Conservation (phyloP, 139 green algal genomes). For the Microglena sp. region DNA sequence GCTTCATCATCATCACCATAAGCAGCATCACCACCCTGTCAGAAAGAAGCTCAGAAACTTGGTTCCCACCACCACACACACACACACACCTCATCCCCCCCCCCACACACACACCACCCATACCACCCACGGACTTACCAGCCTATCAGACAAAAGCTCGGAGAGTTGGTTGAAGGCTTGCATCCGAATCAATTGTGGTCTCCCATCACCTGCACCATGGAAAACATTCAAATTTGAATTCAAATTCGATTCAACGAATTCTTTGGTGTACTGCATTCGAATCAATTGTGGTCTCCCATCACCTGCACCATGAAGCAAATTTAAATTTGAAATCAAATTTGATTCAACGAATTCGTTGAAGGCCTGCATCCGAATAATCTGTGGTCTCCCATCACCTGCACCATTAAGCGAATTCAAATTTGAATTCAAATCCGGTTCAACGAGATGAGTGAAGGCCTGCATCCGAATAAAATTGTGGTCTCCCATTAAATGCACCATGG, state of each 20-base stretch:
- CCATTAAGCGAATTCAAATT: not conserved
- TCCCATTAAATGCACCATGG: conserved; percentile 13
- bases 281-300: conserved; percentile 39
- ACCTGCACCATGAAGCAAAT: not conserved
- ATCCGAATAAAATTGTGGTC: conserved; percentile 32
- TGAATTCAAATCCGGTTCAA: not conserved
- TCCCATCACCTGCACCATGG: conserved; percentile 14
- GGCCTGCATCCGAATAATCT: conserved; percentile 23
- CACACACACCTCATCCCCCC: no score
- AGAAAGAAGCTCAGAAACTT: not conserved
- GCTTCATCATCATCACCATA: no score
- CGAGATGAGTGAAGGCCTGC: not conserved
- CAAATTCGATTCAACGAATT: not conserved
- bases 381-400: conserved; percentile 26
- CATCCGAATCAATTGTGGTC: conserved; percentile 31
- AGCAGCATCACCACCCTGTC: no score
- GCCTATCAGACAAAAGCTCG: conserved; percentile 29
- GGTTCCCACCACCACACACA: no score
- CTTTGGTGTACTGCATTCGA: conserved; percentile 6
- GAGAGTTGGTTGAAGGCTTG: conserved; percentile 37
- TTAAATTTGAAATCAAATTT: not conserved
- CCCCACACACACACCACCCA: no score
- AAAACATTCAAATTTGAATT: not conserved
- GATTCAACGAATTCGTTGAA: not conserved
- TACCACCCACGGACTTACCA: conserved; percentile 3